Evolutionary conservation across 495 filamentous ascomycete genomes (phyloP).

Genomic region (Jackrogersella multiformis): DNA sequence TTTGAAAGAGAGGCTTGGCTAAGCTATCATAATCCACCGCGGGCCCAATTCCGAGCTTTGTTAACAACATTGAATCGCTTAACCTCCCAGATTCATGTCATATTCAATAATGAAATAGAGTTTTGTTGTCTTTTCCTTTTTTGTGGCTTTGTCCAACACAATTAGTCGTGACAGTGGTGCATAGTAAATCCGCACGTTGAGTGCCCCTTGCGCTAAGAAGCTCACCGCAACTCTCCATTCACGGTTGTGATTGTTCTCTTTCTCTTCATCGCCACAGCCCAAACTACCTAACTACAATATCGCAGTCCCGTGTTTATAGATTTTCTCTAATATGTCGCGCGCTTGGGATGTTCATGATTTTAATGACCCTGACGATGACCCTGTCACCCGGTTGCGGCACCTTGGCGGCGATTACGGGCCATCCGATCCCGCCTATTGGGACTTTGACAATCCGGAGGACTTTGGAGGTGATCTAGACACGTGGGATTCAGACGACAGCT

Average conservation of each 20-base stretch:
- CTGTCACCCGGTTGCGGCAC: slow-evolving; percentile 4
- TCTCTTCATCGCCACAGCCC: background rate
- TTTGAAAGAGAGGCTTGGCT: no score
- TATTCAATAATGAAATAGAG: no score
- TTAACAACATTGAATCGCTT: no score
- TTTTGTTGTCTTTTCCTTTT: no score
- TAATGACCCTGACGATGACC: slow-evolving; percentile 1
- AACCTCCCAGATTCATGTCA: no score
- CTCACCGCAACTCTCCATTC: no score
- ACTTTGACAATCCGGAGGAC: background rate
- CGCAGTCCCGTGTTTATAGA: no score
- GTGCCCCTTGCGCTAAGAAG: no score
- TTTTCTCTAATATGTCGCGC: background rate
- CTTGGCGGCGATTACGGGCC: slow-evolving; percentile 3
- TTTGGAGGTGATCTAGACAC: background rate
- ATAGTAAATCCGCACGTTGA: background rate
- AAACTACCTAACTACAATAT: background rate
- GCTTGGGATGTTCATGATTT: slow-evolving; percentile 8
- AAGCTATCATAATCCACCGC: no score
- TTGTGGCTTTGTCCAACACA: background rate
- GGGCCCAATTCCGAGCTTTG: no score
- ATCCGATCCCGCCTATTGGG: background rate
- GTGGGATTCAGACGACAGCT: background rate
- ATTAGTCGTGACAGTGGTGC: background rate
- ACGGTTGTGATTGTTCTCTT: background rate